Conservation (phyloP, 2,329 filamentous ascomycete species). For the Beauveria australis region DNA sequence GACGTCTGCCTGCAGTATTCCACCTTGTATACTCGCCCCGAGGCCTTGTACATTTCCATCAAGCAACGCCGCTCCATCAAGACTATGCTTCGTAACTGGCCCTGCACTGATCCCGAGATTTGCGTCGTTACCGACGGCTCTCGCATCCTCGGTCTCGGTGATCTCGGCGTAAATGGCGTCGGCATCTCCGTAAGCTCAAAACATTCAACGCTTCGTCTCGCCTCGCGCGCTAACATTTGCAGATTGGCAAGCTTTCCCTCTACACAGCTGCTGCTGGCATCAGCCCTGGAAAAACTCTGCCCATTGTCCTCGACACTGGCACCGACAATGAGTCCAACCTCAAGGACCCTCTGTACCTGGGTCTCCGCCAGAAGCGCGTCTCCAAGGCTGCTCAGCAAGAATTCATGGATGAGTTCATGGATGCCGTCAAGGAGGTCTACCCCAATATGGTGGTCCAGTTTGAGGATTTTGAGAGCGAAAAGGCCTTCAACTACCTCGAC, state of each 20-base stretch:
- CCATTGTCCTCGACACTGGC: constrained; percentile 59
- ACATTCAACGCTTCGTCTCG: background rate
- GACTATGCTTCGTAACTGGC: constrained; percentile 89
- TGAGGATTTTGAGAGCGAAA: constrained; percentile 90
- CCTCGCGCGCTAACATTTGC: constrained; percentile 17
- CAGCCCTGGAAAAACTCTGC: constrained; percentile 74
- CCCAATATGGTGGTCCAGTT: constrained; percentile 75
- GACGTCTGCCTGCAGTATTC: constrained; percentile 97
- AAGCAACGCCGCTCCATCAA: constrained; percentile 86
- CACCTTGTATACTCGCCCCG: constrained; percentile 87
- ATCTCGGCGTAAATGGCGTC: constrained; percentile 94
- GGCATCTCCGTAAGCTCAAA: constrained; percentile 72
- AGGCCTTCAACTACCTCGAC: constrained; percentile 86
- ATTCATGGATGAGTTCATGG: constrained; percentile 98
- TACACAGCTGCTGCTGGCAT: constrained; percentile 96
- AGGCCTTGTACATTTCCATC: constrained; percentile 93
- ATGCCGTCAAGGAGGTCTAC: constrained; percentile 68
- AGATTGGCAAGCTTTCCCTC: constrained; percentile 87
- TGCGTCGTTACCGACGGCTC: constrained; percentile 96
- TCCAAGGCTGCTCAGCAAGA: constrained; percentile 71
- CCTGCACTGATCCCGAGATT: constrained; percentile 81
- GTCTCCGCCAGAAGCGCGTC: constrained; percentile 75
- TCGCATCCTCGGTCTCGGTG: constrained; percentile 83
- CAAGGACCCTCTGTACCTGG: constrained; percentile 74
- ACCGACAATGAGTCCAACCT: constrained; percentile 60